Conservation (phyloP, 805 yeast genomes). For the Saturnispora diversa region DNA sequence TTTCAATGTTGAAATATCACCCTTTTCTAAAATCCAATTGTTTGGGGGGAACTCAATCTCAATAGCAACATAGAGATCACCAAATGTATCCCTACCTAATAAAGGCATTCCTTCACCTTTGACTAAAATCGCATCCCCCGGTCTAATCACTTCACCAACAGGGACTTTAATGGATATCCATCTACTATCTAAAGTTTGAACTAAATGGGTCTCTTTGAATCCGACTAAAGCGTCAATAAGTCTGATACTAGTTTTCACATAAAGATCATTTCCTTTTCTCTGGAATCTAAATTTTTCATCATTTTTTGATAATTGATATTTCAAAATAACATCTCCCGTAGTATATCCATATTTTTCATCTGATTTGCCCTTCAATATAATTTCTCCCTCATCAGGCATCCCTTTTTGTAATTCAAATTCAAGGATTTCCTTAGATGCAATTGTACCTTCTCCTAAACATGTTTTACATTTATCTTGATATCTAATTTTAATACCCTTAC, state of each 20-base stretch:
- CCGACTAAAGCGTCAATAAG: slow-evolving; percentile 83
- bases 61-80: slow-evolving; percentile 65
- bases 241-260: slow-evolving; percentile 50
- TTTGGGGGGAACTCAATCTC: slow-evolving; percentile 77
- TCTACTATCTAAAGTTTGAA: slow-evolving; percentile 76
- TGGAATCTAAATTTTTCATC: slow-evolving; percentile 35
- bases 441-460: slow-evolving; percentile 59
- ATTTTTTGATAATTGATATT: slow-evolving; percentile 41
- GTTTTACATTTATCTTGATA: slow-evolving; percentile 68
- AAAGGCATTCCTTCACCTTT: slow-evolving; percentile 81
- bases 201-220: slow-evolving; percentile 50
- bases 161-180: slow-evolving; percentile 57
- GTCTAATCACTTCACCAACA: slow-evolving; percentile 72
- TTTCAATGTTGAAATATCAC: slow-evolving; percentile 48
- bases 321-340: slow-evolving; percentile 73
- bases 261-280: slow-evolving; percentile 52
- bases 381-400: slow-evolving; percentile 48
- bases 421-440: slow-evolving; percentile 59
- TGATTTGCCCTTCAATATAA: slow-evolving; percentile 59
- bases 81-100: slow-evolving; percentile 31
- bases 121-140: slow-evolving; percentile 60
- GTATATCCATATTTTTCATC: slow-evolving; percentile 67
- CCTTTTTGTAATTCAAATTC: slow-evolving; percentile 78
- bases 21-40: slow-evolving; percentile 72
- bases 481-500: slow-evolving; percentile 53